Evolutionary conservation across 2,329 filamentous ascomycete genomes (phyloP), one percentile per base, ranked within the genome.

Genomic region (Ophiosphaerella narmari): DNA sequence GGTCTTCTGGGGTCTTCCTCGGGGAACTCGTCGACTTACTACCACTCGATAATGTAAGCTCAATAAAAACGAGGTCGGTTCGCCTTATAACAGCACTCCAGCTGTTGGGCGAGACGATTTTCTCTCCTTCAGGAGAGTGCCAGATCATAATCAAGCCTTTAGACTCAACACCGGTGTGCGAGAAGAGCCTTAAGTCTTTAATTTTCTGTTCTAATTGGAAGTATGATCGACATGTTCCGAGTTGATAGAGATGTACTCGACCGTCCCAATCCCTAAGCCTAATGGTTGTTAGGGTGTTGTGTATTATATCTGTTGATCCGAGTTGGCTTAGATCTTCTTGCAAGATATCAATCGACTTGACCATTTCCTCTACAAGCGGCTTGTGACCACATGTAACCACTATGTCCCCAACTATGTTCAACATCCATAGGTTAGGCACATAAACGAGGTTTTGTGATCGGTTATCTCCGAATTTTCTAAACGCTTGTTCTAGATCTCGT

Each of bases 201-300:
- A 14, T 48, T 48, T 46, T 66, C 39, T 68, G 62, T 36, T 71
- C 68, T 39, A 70, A 44, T 36, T 72, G 63, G 16, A 72, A 67
- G 40, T 63, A 72, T 2, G 66, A 66, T 34, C 51, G 50, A 41
- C 62, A 70, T 33, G 60, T 58, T 7, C 55, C 26, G 0, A 53
- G 39, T 0, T 58, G 43, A 40, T 62, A 72, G 5, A 68, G 36
- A 2, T 67, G 31, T 5, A 60, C 52, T 16, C 60, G 59, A 4
- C 61, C 59, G 11, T 52, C 42, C 54, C 51, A 59, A 31, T 68
- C 60, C 1, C 43, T 64, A 4, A 72, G 37, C 34, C 60, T 52
- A 23, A 72, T 50, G 5, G 44, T 57, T 9, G 57, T 58, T 23
- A 49, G 4, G 7, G 39, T 37, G 2, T 54, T 57, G 8, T 57